Evolutionary conservation across 495 filamentous ascomycete genomes (phyloP).

Genomic region (Talaromyces nanjingensis): DNA sequence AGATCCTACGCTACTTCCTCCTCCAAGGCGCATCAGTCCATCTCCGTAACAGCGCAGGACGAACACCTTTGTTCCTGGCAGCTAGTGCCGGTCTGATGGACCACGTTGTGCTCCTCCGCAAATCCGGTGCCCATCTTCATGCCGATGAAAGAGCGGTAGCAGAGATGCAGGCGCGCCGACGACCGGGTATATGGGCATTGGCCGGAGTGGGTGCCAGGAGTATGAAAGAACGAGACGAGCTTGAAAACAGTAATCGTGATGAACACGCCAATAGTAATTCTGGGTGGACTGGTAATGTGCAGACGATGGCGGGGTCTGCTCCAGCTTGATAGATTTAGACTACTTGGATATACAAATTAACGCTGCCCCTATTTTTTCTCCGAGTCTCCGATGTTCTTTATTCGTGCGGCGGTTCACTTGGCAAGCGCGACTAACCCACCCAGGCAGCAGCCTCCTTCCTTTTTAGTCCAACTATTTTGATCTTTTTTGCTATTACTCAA

Average conservation of each 20-base stretch:
- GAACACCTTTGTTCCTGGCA: constrained; percentile 77
- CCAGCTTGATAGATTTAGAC: neutral
- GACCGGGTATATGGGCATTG: constrained; percentile 38
- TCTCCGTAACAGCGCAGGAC: constrained; percentile 68
- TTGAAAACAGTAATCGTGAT: neutral
- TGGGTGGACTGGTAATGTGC: neutral
- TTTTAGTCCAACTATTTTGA: no score
- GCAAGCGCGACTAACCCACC: no score
- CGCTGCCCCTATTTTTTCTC: no score
- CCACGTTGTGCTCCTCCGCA: constrained; percentile 57
- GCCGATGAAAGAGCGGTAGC: constrained; percentile 50
- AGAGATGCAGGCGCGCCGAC: constrained; percentile 36
- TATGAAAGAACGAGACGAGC: constrained; percentile 25
- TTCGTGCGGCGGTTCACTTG: no score
- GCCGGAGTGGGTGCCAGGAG: constrained; percentile 36
- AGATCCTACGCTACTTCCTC: constrained; percentile 67
- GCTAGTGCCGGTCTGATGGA: constrained; percentile 54
- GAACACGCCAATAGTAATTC: neutral
- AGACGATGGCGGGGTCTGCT: neutral
- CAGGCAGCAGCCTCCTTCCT: no score
- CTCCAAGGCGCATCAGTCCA: constrained; percentile 79
- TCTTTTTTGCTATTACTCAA: no score
- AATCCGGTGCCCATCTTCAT: constrained; percentile 67
- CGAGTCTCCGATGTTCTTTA: no score
- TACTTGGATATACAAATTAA: no score